Evolutionary conservation across 202 grass and related monocot genomes (phyloP).

Genomic region (Thinopyrum obtusiflorum): DNA sequence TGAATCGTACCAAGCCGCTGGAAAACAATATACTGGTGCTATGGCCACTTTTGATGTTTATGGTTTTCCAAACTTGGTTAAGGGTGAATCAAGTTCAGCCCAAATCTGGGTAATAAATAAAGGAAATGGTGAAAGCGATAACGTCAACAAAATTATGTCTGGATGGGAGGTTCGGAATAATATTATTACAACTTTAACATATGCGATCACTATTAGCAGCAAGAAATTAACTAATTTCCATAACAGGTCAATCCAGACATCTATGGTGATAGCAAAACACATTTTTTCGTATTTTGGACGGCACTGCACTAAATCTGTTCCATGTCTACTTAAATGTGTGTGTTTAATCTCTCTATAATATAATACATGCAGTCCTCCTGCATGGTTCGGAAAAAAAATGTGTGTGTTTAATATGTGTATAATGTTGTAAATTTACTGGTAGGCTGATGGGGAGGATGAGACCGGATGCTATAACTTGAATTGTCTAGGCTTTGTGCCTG

Average conservation of each 20-base stretch:
- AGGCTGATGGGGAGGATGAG: neutral
- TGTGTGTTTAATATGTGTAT: neutral
- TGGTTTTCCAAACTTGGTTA: neutral
- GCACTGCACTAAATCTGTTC: neutral
- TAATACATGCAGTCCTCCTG: too few species aligned
- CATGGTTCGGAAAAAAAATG: too few species aligned
- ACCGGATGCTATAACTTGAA: neutral
- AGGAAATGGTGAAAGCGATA: neutral
- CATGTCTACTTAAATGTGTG: neutral
- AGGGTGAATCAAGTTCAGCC: neutral
- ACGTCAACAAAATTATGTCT: neutral
- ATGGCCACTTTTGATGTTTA: constrained; percentile 9
- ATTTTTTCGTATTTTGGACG: neutral
- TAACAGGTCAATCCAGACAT: neutral
- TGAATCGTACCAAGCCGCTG: neutral
- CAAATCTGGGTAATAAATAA: constrained; percentile 17
- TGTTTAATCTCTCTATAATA: neutral
- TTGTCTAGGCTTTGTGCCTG: neutral
- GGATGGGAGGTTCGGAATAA: neutral
- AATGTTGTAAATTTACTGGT: neutral
- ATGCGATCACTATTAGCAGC: neutral
- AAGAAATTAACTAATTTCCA: neutral
- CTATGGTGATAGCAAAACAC: neutral
- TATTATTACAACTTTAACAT: neutral
- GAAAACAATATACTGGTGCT: neutral